Conservation (phyloP, 1,139 yeast species). For the Lodderomyces beijingensis region DNA sequence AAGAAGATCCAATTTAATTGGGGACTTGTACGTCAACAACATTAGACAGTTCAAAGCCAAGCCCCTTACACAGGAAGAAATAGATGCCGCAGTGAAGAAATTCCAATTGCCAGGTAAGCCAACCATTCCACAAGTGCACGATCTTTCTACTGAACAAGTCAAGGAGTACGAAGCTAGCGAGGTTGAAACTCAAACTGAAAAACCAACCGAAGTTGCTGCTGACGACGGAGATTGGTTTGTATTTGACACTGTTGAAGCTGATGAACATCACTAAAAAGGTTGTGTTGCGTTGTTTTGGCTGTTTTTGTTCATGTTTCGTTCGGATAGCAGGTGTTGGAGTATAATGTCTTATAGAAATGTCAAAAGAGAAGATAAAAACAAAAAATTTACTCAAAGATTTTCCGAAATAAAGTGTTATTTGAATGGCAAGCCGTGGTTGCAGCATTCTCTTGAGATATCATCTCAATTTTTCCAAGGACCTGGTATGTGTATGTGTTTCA, state of each 20-base stretch:
- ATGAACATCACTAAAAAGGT: conserved; percentile 42
- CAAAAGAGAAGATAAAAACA: too few species aligned
- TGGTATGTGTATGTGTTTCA: too few species aligned
- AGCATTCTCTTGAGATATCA: too few species aligned
- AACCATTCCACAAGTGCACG: conserved; percentile 57
- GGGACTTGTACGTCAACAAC: conserved; percentile 84
- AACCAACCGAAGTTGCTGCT: conserved; percentile 35
- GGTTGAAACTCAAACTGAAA: conserved; percentile 60
- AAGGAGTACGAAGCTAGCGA: conserved; percentile 68
- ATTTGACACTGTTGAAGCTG: conserved; percentile 68
- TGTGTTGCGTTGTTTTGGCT: too few species aligned
- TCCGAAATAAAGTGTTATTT: too few species aligned
- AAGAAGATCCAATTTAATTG: conserved; percentile 58
- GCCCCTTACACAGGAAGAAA: conserved; percentile 66
- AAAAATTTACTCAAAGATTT: too few species aligned
- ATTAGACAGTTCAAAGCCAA: conserved; percentile 86
- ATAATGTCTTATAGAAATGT: too few species aligned
- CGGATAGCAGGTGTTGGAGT: too few species aligned
- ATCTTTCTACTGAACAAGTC: conserved; percentile 71
- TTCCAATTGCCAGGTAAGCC: conserved; percentile 81
- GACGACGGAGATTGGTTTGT: conserved; percentile 79
- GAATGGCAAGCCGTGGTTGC: too few species aligned
- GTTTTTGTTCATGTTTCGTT: too few species aligned
- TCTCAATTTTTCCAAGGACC: too few species aligned
- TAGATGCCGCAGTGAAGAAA: conserved; percentile 74